Base-by-base conservation (phyloP, 768 basidiomycete genomes). In the Tremella fuciformis region DNA sequence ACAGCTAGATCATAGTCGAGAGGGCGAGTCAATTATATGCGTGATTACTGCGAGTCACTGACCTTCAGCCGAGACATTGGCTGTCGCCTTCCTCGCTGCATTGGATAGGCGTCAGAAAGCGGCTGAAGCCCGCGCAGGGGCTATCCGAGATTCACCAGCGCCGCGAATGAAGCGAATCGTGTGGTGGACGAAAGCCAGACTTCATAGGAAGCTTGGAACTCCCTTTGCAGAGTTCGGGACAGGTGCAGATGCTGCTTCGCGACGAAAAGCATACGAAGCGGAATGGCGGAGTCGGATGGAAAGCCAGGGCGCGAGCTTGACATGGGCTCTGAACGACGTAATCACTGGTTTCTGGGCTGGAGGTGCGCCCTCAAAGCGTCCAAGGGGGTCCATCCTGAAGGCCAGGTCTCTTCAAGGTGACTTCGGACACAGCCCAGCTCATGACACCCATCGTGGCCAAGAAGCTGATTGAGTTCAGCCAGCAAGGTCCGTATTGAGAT, bases 101-200 rank as follows among this genome's bases (percentile, higher is more conserved):
- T 86, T 86, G 81, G 78, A 70, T 3, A 71, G 69, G 8, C 80
- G 87, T 41, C 79, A 82, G 18, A 50, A 70, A 19, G 79, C 76
- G 1, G 85, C 86, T 0, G 69, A 80, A 8, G 77, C 79, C n/a
- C 86, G 84, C 83, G 87, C 87, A 65, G 67, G 66, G 11, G 74
- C 76, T 16, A 76, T 87, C 15, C 16, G 51, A 76, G 72, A 15
- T 77, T 70, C 11, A 82, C 47, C 16, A 9, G 60, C 66, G 3
- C 52, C 50, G 0, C 22, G 52, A 1, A 13, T 13, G 6, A 48
- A 50, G 15, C 55, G 52, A 9, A 13, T 63, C 6, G 55, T 16
- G 15, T 69, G 85, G 29, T 75, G 80, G 18, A 70, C 82, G 41
- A 59, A 74, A 6, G 82, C 86, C 0, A 59, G 77, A 8, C n/a